Percentiles rank a stretch among this genome's conserved stretches.
Evolutionary conservation across 2,329 filamentous ascomycete genomes (phyloP).

Genomic region (Fusarium avenaceum): DNA sequence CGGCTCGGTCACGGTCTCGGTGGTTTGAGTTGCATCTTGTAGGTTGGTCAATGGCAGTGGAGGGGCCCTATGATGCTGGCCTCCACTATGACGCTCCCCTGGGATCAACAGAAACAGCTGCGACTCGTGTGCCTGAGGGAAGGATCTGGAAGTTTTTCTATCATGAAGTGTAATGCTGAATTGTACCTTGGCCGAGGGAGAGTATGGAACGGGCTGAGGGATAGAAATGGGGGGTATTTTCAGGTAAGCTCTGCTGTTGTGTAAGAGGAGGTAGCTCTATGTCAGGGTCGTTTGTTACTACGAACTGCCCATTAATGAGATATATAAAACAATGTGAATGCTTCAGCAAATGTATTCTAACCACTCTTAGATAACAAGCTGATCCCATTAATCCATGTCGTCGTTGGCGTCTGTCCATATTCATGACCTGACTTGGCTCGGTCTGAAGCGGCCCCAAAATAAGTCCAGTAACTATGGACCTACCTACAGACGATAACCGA

Average conservation of each 20-base stretch:
- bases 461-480: conserved; percentile 22
- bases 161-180: not conserved
- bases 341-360: not conserved
- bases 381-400: conserved; percentile 26
- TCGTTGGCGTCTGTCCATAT: conserved; percentile 30
- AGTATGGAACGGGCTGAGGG: conserved; percentile 8
- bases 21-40: conserved; percentile 32
- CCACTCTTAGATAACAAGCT: not conserved
- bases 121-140: conserved; percentile 33
- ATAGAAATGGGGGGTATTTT: not conserved
- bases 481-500: conserved; percentile 5
- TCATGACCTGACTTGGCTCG: conserved; percentile 43
- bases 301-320: not conserved
- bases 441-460: conserved; percentile 39
- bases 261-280: not conserved
- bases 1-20: conserved; percentile 41
- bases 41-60: conserved; percentile 13
- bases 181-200: conserved; percentile 3
- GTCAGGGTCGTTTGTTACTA: not conserved
- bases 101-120: conserved; percentile 24
- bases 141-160: conserved; percentile 24
- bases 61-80: conserved; percentile 24
- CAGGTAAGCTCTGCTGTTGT: conserved; percentile 21
- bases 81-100: conserved; percentile 42
- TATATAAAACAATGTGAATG: not conserved